phyloP scores from a whole-genome alignment of 805 yeast species.

The Metschnikowia borealis region DNA sequence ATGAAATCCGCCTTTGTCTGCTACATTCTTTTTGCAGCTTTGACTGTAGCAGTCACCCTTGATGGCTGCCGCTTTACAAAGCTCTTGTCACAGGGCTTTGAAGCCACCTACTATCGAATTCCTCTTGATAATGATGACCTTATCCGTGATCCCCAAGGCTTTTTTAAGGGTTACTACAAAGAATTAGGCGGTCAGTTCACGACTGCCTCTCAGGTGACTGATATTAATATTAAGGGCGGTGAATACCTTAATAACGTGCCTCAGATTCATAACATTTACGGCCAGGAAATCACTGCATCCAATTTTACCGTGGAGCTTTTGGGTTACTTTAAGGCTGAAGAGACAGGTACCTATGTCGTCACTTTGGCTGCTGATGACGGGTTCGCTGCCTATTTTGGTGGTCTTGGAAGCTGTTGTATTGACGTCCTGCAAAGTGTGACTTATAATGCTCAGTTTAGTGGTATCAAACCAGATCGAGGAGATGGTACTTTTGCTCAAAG shows the following conservation, averaged over 20 bases:
- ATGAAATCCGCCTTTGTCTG: too few relatives aligned
- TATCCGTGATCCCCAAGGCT: too few relatives aligned
- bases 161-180: too few relatives aligned
- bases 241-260: background rate
- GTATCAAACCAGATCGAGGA: background rate
- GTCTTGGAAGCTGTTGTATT: slow-evolving; percentile 4
- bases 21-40: too few relatives aligned
- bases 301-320: slow-evolving; percentile 9
- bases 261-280: slow-evolving; percentile 1
- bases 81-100: too few relatives aligned
- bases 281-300: background rate
- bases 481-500: background rate
- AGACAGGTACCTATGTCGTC: slow-evolving; percentile 8
- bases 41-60: too few relatives aligned
- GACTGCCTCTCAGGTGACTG: background rate
- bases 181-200: too few relatives aligned
- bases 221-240: background rate
- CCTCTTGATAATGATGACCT: too few relatives aligned
- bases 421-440: slow-evolving; percentile 5
- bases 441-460: background rate
- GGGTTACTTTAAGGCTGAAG: slow-evolving; percentile 10
- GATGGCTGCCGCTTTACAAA: too few relatives aligned
- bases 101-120: too few relatives aligned
- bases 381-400: slow-evolving; percentile 3
- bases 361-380: slow-evolving; percentile 11